These are phyloP conservation scores for Kuraishia molischiana DNA, from an alignment of 805 yeast genomes.

Conservation along the genomic window DNA sequence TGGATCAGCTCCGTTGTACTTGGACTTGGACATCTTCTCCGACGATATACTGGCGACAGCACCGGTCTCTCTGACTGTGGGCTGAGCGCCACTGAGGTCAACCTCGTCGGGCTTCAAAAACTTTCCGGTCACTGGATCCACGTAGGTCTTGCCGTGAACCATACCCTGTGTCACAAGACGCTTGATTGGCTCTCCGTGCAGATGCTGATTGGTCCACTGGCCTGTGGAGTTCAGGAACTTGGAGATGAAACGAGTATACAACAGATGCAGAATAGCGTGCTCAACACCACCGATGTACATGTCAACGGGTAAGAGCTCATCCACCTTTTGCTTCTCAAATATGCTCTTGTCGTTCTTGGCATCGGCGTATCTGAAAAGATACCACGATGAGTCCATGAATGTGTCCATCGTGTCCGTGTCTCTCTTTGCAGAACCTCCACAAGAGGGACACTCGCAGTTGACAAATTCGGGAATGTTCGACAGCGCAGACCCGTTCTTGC, in stretches of 20 bases:
- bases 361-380: constrained; percentile 77
- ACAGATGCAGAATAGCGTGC: constrained; percentile 87
- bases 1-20: constrained; percentile 92
- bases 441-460: constrained; percentile 70
- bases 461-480: constrained; percentile 59
- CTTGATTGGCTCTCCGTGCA: constrained; percentile 71
- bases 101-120: constrained; percentile 77
- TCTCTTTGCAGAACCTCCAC: constrained; percentile 63
- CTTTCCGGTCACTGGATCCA: constrained; percentile 61
- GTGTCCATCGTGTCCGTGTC: constrained; percentile 99
- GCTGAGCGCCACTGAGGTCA: constrained; percentile 29
- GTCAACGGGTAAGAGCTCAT: constrained; percentile 69
- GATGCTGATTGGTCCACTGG: constrained; percentile 50
- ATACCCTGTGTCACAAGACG: constrained; percentile 88
- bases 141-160: constrained; percentile 89
- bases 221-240: constrained; percentile 67
- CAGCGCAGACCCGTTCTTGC: constrained; percentile 60
- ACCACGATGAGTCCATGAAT: constrained; percentile 97
- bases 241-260: constrained; percentile 79
- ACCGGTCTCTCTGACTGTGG: constrained; percentile 41
- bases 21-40: constrained; percentile 97
- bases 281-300: constrained; percentile 92
- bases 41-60: constrained; percentile 42
- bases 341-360: constrained; percentile 48
- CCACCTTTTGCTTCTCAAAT: constrained; percentile 41